Conservation (phyloP, 441 rosid species). For the Breynia disticha region DNA sequence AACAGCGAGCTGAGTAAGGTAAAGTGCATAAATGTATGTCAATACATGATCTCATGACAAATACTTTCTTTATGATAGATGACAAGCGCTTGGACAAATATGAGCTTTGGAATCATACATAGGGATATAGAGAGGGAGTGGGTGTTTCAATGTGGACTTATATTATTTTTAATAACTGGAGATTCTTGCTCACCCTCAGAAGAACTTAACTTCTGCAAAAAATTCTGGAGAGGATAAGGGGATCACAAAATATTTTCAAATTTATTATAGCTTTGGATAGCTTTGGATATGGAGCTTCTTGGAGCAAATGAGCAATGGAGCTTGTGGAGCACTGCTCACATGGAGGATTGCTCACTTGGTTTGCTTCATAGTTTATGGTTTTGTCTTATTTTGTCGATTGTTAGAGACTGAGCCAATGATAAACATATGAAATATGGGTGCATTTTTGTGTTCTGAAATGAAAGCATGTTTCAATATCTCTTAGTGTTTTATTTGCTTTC, state of each 20-base stretch:
- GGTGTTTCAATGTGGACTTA: slow-evolving; percentile 70
- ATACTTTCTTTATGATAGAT: slow-evolving; percentile 99
- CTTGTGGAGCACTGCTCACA: slow-evolving; percentile 76
- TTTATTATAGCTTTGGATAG: slow-evolving; percentile 67
- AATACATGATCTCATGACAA: slow-evolving; percentile 67
- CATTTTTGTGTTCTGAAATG: slow-evolving; percentile 7
- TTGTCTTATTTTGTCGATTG: slow-evolving; percentile 21
- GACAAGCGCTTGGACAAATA: slow-evolving; percentile 92
- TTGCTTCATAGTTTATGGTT: slow-evolving; percentile 64
- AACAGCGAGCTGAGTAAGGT: slow-evolving; percentile 40
- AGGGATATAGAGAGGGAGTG: slow-evolving; percentile 91
- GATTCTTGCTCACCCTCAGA: slow-evolving; percentile 68
- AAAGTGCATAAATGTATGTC: slow-evolving; percentile 49
- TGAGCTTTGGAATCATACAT: slow-evolving; percentile 96
- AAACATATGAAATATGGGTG: neutral
- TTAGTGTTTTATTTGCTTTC: slow-evolving; percentile 19
- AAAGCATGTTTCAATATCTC: slow-evolving; percentile 11
- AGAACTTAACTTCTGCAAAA: slow-evolving; percentile 49
- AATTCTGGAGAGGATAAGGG: slow-evolving; percentile 52
- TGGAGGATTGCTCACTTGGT: slow-evolving; percentile 85
- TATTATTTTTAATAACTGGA: slow-evolving; percentile 52
- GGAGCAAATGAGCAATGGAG: slow-evolving; percentile 1
- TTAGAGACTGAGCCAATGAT: slow-evolving; percentile 24
- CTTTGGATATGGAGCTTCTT: neutral
- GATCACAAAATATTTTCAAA: slow-evolving; percentile 46